Percentiles rank a stretch among this genome's conserved stretches.
Evolutionary conservation across 2,329 filamentous ascomycete genomes (phyloP).

Genomic region (Davidsoniella virescens): DNA sequence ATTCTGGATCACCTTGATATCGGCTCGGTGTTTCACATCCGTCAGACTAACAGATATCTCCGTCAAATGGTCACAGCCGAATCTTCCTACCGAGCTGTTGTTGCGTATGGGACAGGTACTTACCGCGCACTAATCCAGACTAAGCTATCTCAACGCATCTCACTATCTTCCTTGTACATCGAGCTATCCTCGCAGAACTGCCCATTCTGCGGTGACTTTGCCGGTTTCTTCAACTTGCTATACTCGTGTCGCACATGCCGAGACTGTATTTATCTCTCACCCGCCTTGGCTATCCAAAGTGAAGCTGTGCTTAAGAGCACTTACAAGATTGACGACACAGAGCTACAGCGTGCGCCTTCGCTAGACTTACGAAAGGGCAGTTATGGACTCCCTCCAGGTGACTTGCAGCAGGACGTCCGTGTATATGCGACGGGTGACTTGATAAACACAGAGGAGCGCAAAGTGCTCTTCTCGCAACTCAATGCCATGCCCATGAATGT

Average conservation of each 20-base stretch:
- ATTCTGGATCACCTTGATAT: not conserved
- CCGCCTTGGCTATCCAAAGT: not conserved
- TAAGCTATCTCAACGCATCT: not conserved
- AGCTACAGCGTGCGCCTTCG: not conserved
- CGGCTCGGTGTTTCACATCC: not conserved
- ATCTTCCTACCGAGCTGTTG: not conserved
- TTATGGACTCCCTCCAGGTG: not conserved
- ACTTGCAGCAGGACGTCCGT: no score
- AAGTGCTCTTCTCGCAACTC: not conserved
- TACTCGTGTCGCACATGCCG: constrained; percentile 1
- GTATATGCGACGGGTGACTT: not conserved
- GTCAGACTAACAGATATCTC: constrained; percentile 2
- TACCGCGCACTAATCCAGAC: constrained; percentile 1
- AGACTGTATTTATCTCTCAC: not conserved
- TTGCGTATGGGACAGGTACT: not conserved
- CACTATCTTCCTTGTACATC: not conserved
- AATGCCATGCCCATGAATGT: not conserved
- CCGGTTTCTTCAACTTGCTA: constrained; percentile 2
- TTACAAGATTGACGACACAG: not conserved
- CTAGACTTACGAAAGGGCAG: not conserved
- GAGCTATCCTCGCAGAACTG: not conserved
- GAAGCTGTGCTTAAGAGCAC: not conserved
- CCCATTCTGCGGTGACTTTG: constrained; percentile 2
- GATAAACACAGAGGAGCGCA: no score
- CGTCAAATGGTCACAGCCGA: not conserved